phyloP scores from a whole-genome alignment of 2,329 filamentous ascomycete genomes.

The Gnomoniopsis sp. region DNA sequence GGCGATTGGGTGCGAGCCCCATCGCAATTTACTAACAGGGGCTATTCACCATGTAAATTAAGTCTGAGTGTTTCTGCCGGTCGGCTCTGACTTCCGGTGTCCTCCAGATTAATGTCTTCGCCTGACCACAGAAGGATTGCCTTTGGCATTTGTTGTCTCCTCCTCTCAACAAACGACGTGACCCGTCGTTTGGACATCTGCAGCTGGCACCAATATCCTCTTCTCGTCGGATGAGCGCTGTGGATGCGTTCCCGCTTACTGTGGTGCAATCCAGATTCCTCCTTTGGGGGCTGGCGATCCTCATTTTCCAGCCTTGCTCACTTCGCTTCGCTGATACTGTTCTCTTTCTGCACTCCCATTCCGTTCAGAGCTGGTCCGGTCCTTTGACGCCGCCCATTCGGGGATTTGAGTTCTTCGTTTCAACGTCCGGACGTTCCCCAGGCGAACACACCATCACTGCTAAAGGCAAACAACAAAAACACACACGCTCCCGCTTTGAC shows the following conservation, averaged over 20 bases:
- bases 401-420: background rate
- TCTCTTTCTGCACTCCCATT: background rate
- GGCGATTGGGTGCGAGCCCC: conserved; percentile 7
- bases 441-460: background rate
- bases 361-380: background rate
- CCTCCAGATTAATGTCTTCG: background rate
- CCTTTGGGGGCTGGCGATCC: conserved; percentile 6
- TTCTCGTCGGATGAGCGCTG: background rate
- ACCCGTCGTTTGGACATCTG: background rate
- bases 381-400: background rate
- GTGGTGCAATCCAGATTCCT: background rate
- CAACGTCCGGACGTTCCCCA: background rate
- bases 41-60: conserved; percentile 3
- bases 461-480: background rate
- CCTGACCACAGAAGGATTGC: background rate
- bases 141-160: conserved; percentile 1
- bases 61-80: background rate
- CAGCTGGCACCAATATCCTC: background rate
- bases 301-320: conserved; percentile 3
- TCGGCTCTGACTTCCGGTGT: background rate
- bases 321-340: background rate
- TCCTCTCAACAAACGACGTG: background rate
- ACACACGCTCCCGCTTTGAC: background rate
- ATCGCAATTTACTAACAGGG: conserved; percentile 17
- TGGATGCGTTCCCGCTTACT: background rate